Base-by-base conservation (phyloP, 106 monocot genomes). In the Dioscorea dumetorum region DNA sequence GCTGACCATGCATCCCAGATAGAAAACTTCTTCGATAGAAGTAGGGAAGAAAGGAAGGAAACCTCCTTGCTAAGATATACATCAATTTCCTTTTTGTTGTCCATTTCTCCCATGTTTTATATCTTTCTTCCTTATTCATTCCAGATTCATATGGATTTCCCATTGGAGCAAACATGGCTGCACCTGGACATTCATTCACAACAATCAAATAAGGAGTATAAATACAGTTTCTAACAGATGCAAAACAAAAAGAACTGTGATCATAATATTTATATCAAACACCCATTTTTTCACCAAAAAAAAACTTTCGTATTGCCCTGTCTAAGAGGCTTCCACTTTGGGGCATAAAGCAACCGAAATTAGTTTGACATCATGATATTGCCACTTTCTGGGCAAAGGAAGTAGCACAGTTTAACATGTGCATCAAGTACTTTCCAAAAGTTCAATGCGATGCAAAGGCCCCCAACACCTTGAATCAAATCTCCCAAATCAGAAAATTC, bases 91-190 rank as follows among this genome's bases (percentile, higher is more conserved):
- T 80, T 74, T 83, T 92, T 24, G 82, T 64, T 8, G 78, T 78
- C 97, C 92, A 99, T 61, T 85, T 87, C 50, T 85, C 92, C 97
- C 97, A 92, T 21, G 76, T 87, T 81, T 86, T 89, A 18, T 70
- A 54, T 50, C 68, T 85, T 65, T 99, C 97, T 73, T 99, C 97
- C 62, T 92, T 93, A n/a, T 76, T 85, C 87, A 99, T 77, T 67
- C 66, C 78, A 62, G 73, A 60, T 51, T 99, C 97, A 72, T 99
- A 99, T 48, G 92, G 97, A 87, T 89, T 99, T 22, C 60, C 82
- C 68, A 87, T 74, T 50, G 97, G 92, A 48, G 92, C 92, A 66
- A 99, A 87, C 92, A 99, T 80, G 24, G 80, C 88, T 72, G 84
- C 87, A 79, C 97, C 97, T 99, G 82, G 54, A 85, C 72, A 23